Base-by-base conservation (phyloP, 768 basidiomycete species). In the Boletus speciosus region DNA sequence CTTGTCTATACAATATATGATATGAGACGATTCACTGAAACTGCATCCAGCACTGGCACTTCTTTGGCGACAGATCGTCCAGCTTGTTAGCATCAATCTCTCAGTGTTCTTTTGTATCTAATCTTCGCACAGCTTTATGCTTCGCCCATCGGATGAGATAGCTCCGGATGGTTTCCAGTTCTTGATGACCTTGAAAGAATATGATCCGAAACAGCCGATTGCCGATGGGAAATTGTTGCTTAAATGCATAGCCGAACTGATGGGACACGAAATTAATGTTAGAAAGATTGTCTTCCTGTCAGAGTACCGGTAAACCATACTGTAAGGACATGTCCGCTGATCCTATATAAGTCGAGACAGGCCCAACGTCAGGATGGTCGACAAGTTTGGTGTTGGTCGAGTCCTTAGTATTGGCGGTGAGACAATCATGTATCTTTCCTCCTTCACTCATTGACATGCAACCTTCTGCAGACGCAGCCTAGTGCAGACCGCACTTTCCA, bases 341-440 rank as follows among this genome's bases (percentile, higher is more conserved):
- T 52, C 14, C 38, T 44, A 29, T 27, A 58, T 55, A 11, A 49
- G 55, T 32, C 10, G 23, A 19, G 15, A 42, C 48, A 76, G 79
- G 25, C 73, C 78, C 1, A 80, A 79, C 59, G 72, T 80, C 25
- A 71, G 81, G 9, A 77, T 80, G 76, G 76, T 74, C 1, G 59
- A 79, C 42, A 70, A 63, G 21, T 75, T 80, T 56, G 57, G 66
- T 15, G 55, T 58, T 6, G 78, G 77, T 1, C 68, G 77, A 25
- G 76, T 75, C 6, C 80, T 80, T 55, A 45, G 81, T 16, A 74
- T 66, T 25, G 81, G 80, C 60, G 81, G 80, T 61, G 34, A 46
- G 41, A 12, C 29, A 5, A n/a, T 36, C 35, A n/a, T 37, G 9
- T 41, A 27, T 27, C 7, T 27, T 27, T 5, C 27, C 1, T 3